These are phyloP conservation scores for Houttuynia cordata DNA, from an alignment of 164 flowering plant genomes.

Conservation along the genomic window DNA sequence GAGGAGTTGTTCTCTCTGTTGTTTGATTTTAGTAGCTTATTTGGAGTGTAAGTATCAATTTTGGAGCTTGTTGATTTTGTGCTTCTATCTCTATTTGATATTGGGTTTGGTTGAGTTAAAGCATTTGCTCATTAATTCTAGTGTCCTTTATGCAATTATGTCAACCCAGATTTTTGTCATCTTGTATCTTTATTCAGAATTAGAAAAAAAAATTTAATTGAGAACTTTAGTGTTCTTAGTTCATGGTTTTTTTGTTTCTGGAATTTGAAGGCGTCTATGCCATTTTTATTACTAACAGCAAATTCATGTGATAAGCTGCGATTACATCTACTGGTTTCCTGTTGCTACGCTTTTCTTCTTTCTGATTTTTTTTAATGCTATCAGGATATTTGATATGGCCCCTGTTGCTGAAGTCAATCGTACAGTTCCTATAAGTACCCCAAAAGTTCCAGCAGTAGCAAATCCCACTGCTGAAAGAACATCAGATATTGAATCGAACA, in stretches of 20 bases:
- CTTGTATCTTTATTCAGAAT: too few relatives aligned
- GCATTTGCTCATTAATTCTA: background rate
- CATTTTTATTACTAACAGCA: background rate
- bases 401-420: slow-evolving; percentile 19
- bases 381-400: slow-evolving; percentile 22
- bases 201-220: too few relatives aligned
- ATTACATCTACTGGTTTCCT: background rate
- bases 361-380: background rate
- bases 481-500: slow-evolving; percentile 62
- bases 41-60: too few relatives aligned
- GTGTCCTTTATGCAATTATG: background rate
- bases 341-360: background rate
- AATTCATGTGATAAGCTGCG: background rate
- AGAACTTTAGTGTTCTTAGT: too few relatives aligned
- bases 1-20: background rate
- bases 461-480: slow-evolving; percentile 57
- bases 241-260: too few relatives aligned
- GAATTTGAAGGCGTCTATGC: background rate
- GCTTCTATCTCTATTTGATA: too few relatives aligned
- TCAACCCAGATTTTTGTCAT: too few relatives aligned
- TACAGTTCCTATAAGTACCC: slow-evolving; percentile 13
- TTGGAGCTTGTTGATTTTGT: too few relatives aligned
- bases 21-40: too few relatives aligned
- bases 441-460: slow-evolving; percentile 46
- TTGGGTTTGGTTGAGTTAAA: too few relatives aligned